These are phyloP conservation scores for Pilasporangium apinafurcum DNA, from an alignment of 352 stramenopile genomes.

Conservation along the genomic window DNA sequence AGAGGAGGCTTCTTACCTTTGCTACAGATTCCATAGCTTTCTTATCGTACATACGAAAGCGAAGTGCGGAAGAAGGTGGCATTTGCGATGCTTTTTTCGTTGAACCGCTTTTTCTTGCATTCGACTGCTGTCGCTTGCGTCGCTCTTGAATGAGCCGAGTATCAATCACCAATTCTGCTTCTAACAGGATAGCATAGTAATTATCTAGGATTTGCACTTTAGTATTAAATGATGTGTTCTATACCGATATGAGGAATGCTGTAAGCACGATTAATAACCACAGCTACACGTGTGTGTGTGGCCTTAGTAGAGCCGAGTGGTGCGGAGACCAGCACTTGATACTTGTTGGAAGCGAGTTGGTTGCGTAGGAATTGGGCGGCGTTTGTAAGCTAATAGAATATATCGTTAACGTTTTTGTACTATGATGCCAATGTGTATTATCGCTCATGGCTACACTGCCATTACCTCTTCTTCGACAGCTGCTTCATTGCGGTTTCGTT, in stretches of 20 bases:
- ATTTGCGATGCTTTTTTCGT: conserved; percentile 9
- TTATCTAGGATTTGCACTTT: too few species aligned
- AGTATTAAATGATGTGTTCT: too few species aligned
- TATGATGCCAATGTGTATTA: too few species aligned
- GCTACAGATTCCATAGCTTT: conserved; percentile 30
- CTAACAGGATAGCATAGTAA: conserved; percentile 5
- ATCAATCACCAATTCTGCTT: conserved; percentile 47
- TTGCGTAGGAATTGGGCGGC: conserved; percentile 31
- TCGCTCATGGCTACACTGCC: too few species aligned
- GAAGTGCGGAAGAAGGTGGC: conserved; percentile 13
- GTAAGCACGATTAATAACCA: conserved; percentile 54
- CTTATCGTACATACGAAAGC: conserved; percentile 32
- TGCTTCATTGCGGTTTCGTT: conserved; percentile 16
- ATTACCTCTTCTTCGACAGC: conserved; percentile 36
- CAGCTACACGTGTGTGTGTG: conserved; percentile 7
- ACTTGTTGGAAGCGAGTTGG: conserved; percentile 29
- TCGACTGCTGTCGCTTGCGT: background rate
- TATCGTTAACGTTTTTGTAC: too few species aligned
- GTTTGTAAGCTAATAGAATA: conserved; percentile 64
- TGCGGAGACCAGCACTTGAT: conserved; percentile 50
- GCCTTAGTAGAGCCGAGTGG: too few species aligned
- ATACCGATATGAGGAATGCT: conserved; percentile 50
- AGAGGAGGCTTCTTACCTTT: conserved; percentile 22
- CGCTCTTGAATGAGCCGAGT: conserved; percentile 17
- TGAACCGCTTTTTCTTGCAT: background rate